These are phyloP conservation scores for Kazachstania sp. DNA, from an alignment of 1,139 yeast species.

Conservation along the genomic window DNA sequence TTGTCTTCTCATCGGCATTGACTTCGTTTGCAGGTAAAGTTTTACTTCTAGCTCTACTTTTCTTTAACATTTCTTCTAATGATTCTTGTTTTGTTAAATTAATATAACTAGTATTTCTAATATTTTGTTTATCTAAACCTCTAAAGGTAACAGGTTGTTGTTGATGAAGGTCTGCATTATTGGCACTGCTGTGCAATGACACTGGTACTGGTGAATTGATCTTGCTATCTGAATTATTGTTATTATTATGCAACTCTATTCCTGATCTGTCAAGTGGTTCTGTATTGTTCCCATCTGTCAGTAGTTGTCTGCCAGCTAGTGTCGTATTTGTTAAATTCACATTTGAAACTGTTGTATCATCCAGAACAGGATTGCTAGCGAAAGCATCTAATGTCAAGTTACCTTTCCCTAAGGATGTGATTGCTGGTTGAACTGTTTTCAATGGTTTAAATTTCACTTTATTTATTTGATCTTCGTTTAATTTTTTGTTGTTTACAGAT, in stretches of 20 bases:
- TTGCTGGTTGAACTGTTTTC: slow-evolving; percentile 36
- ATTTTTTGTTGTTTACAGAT: neutral
- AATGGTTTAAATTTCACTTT: slow-evolving; percentile 52
- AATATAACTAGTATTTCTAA: slow-evolving; percentile 14
- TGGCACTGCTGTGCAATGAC: neutral
- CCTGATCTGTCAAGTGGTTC: neutral
- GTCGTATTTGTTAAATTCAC: neutral
- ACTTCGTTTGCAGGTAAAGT: slow-evolving; percentile 20
- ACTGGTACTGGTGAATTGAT: neutral
- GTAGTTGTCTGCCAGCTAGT: neutral
- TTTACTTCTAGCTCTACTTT: slow-evolving; percentile 18
- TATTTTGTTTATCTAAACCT: neutral
- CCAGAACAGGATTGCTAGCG: slow-evolving; percentile 18
- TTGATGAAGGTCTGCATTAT: neutral
- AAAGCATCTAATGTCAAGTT: slow-evolving; percentile 54
- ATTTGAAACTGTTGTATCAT: neutral
- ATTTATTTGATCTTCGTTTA: slow-evolving; percentile 10
- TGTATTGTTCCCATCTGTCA: neutral
- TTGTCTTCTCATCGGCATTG: neutral
- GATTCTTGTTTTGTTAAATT: slow-evolving; percentile 9
- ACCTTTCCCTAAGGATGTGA: slow-evolving; percentile 66
- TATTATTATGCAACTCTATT: neutral
- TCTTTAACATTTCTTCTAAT: slow-evolving; percentile 5
- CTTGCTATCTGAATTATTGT: neutral
- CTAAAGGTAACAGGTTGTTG: neutral